A percentile compares a stretch with the other conserved stretches of the same genome.
These are phyloP conservation scores for Metschnikowia orientalis DNA, from an alignment of 805 yeast genomes.

Conservation along the genomic window DNA sequence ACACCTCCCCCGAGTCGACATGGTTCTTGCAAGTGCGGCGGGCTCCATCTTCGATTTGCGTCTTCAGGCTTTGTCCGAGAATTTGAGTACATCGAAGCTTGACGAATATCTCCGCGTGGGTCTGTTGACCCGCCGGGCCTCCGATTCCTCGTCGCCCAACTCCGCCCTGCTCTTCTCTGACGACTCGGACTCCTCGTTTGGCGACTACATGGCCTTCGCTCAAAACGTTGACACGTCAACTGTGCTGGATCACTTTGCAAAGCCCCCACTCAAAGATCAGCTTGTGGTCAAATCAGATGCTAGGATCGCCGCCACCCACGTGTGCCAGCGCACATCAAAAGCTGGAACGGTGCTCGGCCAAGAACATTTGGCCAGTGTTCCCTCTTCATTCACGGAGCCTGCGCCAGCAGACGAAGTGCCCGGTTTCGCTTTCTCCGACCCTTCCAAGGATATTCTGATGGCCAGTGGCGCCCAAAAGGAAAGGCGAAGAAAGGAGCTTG, in stretches of 20 bases:
- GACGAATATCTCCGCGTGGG: conserved; percentile 13
- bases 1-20: conserved; percentile 36
- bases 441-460: conserved; percentile 6
- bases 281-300: conserved; percentile 8
- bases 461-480: conserved; percentile 20
- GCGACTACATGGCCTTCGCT: conserved; percentile 23
- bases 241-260: conserved; percentile 18
- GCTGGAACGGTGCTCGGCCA: not conserved
- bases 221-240: conserved; percentile 23
- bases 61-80: conserved; percentile 31
- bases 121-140: conserved; percentile 3
- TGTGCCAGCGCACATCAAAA: conserved; percentile 3
- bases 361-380: too few species aligned
- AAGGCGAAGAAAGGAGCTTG: conserved; percentile 22
- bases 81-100: conserved; percentile 23
- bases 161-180: conserved; percentile 2
- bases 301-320: conserved; percentile 1
- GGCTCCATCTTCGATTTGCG: conserved; percentile 38
- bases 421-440: not conserved
- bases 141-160: not conserved
- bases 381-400: too few species aligned
- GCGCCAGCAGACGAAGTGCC: not conserved
- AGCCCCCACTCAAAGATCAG: not conserved
- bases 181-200: conserved; percentile 10
- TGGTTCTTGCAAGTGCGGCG: conserved; percentile 46